phyloP scores from a whole-genome alignment of 768 basidiomycete genomes.

The Lactarius psammicola region DNA sequence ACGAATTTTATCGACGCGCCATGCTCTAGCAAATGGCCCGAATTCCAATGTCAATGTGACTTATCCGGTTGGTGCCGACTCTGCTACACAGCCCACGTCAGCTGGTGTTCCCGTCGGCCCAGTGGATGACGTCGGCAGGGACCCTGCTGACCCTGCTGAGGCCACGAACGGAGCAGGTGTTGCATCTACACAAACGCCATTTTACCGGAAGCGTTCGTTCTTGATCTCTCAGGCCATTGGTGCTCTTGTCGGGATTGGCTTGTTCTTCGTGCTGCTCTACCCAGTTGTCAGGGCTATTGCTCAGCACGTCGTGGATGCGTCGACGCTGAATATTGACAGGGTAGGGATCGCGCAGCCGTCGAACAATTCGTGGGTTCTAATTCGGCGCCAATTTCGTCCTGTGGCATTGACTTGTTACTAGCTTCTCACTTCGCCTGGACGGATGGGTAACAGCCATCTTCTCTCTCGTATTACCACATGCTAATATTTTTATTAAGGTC shows the following conservation, averaged over 20 bases:
- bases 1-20: not conserved
- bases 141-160: not conserved
- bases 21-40: not conserved
- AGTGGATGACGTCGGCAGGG: not conserved
- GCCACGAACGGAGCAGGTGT: not conserved
- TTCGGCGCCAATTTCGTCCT: not conserved
- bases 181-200: conserved; percentile 37
- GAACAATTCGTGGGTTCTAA: conserved; percentile 53
- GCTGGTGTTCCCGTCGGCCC: not conserved
- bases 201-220: conserved; percentile 65
- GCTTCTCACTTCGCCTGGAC: conserved; percentile 51
- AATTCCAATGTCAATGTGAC: not conserved
- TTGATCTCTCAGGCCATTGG: conserved; percentile 55
- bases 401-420: conserved; percentile 30
- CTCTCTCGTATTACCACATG: not conserved
- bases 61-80: not conserved
- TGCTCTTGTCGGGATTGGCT: conserved; percentile 53
- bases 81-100: not conserved
- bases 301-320: conserved; percentile 59
- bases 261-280: conserved; percentile 66
- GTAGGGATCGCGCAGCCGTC: conserved; percentile 52
- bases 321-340: conserved; percentile 51
- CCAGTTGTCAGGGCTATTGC: conserved; percentile 67
- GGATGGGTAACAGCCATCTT: conserved; percentile 44
- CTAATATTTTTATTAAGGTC: conserved; percentile 40